Evolutionary conservation across 306 rosid genomes (phyloP).

Genomic region (Vicia sativa): DNA sequence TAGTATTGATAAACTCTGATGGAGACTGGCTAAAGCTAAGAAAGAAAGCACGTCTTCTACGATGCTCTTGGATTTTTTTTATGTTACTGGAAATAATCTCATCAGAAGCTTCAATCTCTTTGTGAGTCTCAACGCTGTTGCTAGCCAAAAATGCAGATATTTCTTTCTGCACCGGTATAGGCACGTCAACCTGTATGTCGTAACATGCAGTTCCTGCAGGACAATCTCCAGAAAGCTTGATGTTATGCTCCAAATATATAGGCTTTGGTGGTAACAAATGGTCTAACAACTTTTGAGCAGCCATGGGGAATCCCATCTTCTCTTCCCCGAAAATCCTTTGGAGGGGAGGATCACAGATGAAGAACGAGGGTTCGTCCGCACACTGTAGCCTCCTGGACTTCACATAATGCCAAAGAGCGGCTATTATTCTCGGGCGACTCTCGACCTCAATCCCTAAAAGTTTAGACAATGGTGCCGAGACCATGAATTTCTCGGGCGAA

Average conservation of each 20-base stretch:
- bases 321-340: constrained; percentile 79
- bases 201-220: constrained; percentile 77
- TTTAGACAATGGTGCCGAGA: constrained; percentile 61
- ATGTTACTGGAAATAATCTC: constrained; percentile 59
- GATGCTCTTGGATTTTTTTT: constrained; percentile 74
- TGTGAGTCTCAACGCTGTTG: constrained; percentile 47
- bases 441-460: constrained; percentile 75
- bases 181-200: constrained; percentile 81
- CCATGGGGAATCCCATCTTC: constrained; percentile 64
- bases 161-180: constrained; percentile 62
- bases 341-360: constrained; percentile 79
- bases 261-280: constrained; percentile 73
- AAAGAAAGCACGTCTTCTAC: constrained; percentile 75
- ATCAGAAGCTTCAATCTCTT: constrained; percentile 71
- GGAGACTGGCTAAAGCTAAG: constrained; percentile 91
- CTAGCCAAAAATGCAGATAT: constrained; percentile 58
- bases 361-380: constrained; percentile 62
- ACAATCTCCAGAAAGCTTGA: constrained; percentile 77
- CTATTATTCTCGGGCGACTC: constrained; percentile 75
- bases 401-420: constrained; percentile 81
- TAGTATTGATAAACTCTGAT: constrained; percentile 64
- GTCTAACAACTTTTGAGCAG: constrained; percentile 58
- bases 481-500: constrained; percentile 64
- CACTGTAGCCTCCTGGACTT: constrained; percentile 65
- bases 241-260: constrained; percentile 72